Evolutionary conservation across 192 early-diverging fungal species (phyloP).

Genomic region (Coemansia sp.): DNA sequence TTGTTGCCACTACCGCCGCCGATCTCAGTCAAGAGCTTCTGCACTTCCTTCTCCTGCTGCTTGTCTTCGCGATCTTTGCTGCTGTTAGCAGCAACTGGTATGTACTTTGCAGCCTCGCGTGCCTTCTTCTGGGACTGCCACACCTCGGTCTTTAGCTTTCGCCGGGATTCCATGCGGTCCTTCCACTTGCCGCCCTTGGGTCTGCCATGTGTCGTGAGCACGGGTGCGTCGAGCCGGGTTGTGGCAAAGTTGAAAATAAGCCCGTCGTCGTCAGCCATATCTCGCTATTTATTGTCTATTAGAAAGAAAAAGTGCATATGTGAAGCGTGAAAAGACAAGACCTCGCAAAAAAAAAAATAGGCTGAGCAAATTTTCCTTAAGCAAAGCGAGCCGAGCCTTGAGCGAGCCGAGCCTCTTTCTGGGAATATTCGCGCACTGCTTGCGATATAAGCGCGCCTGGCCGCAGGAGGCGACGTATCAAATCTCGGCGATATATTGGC

Average conservation of each 20-base stretch:
- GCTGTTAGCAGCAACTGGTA: neutral
- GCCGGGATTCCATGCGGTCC: conserved; percentile 46
- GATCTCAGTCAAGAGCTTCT: conserved; percentile 26
- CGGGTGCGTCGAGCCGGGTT: conserved; percentile 9
- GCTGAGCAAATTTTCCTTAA: neutral
- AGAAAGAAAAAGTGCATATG: neutral
- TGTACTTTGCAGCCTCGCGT: neutral
- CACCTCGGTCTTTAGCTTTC: conserved; percentile 24
- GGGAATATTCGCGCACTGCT: neutral
- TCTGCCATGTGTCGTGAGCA: conserved; percentile 16
- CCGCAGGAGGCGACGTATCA: neutral
- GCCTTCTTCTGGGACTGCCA: conserved; percentile 28
- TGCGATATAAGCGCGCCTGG: neutral
- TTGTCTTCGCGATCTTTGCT: neutral
- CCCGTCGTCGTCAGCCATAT: conserved; percentile 67
- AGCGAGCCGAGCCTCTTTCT: neutral
- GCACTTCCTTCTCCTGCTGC: conserved; percentile 38
- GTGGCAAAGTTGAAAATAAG: conserved; percentile 64
- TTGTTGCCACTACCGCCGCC: conserved; percentile 18
- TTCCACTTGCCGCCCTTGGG: conserved; percentile 51
- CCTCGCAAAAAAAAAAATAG: neutral
- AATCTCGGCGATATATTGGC: conserved; percentile 4
- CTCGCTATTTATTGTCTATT: neutral
- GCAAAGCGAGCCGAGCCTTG: neutral
- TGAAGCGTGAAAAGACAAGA: neutral